A percentile compares a stretch with the other conserved stretches of the same genome.
Evolutionary conservation across 2,329 filamentous ascomycete species (phyloP).

Genomic region (Phyllosticta capitalensis): DNA sequence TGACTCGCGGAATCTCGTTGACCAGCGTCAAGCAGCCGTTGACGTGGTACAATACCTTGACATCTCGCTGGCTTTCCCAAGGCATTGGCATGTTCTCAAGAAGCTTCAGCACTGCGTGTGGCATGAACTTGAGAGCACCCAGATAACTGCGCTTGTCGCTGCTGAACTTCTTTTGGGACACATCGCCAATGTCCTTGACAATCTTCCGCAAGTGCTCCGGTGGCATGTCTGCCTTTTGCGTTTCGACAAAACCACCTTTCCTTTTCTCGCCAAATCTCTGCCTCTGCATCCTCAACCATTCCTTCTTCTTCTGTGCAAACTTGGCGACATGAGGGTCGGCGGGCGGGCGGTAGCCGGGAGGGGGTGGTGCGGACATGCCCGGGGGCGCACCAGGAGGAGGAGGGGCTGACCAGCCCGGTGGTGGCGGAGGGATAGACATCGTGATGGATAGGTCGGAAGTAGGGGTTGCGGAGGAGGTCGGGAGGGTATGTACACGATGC

Average conservation of each 20-base stretch:
- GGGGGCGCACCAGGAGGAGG: slow-evolving; percentile 43
- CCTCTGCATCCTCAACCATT: slow-evolving; percentile 88
- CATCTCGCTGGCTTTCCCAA: slow-evolving; percentile 92
- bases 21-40: slow-evolving; percentile 95
- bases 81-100: slow-evolving; percentile 99
- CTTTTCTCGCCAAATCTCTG: slow-evolving; percentile 95
- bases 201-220: slow-evolving; percentile 98
- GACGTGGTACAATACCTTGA: slow-evolving; percentile 96
- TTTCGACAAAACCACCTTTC: slow-evolving; percentile 92
- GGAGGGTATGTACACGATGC: not conserved
- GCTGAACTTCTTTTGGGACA: slow-evolving; percentile 98
- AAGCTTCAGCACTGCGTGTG: slow-evolving; percentile 92
- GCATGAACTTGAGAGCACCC: slow-evolving; percentile 98
- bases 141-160: slow-evolving; percentile 97
- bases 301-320: slow-evolving; percentile 97
- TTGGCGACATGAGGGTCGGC: slow-evolving; percentile 81
- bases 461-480: not conserved
- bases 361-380: slow-evolving; percentile 54
- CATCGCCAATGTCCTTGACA: slow-evolving; percentile 95
- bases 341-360: slow-evolving; percentile 73
- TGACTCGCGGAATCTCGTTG: slow-evolving; percentile 92
- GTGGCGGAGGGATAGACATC: slow-evolving; percentile 54
- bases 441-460: not conserved
- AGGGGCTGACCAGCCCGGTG: slow-evolving; percentile 51
- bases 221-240: slow-evolving; percentile 97